Evolutionary conservation across 2,329 filamentous ascomycete species (phyloP).

Genomic region (Cladorrhinum sp.): DNA sequence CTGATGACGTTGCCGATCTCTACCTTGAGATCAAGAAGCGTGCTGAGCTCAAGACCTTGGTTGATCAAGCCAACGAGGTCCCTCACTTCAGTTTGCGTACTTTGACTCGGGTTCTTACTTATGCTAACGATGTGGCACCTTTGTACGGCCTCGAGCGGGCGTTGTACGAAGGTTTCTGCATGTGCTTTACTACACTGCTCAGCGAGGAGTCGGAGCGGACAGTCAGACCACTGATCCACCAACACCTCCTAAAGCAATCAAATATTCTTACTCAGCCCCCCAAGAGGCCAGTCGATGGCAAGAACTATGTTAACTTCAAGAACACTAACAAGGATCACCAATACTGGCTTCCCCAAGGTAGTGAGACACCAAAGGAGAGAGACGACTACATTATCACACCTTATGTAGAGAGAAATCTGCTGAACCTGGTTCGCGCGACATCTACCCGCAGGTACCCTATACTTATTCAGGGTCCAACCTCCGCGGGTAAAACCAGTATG

Average conservation of each 20-base stretch:
- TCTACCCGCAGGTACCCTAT: constrained; percentile 92
- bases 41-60: constrained; percentile 76
- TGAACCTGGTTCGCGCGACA: constrained; percentile 89
- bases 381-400: constrained; percentile 94
- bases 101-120: constrained; percentile 82
- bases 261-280: constrained; percentile 76
- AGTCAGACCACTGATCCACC: constrained; percentile 74
- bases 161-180: constrained; percentile 91
- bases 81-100: constrained; percentile 97
- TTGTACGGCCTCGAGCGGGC: constrained; percentile 82
- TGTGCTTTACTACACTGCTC: constrained; percentile 93
- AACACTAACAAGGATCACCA: constrained; percentile 64
- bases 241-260: constrained; percentile 66
- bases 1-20: constrained; percentile 77
- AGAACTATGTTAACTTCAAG: constrained; percentile 74
- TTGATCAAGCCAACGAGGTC: constrained; percentile 92
- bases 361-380: constrained; percentile 64
- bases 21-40: constrained; percentile 85
- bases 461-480: constrained; percentile 93
- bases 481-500: constrained; percentile 98
- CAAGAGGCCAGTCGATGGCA: constrained; percentile 71
- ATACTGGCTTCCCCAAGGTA: constrained; percentile 85
- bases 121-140: constrained; percentile 79
- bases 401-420: constrained; percentile 89
- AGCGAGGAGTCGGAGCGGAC: constrained; percentile 77